Percentiles rank a stretch among this genome's conserved stretches.
Conservation (phyloP, 148 eudicot genomes). For the Vaccinium myrtillus region DNA sequence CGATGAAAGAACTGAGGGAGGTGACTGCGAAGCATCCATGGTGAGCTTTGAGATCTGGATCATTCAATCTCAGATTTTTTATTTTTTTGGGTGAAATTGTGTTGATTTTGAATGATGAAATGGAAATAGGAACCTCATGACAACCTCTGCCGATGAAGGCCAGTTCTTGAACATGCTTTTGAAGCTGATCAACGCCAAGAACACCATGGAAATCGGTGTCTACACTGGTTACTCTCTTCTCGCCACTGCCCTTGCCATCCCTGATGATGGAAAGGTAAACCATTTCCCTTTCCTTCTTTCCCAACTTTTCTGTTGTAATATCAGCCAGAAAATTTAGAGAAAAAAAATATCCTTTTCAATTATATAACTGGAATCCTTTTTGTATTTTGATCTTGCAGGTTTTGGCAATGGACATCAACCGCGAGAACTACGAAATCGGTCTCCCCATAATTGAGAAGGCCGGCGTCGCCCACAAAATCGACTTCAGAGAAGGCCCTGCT, state of each 20-base stretch:
- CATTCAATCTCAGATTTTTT: neutral
- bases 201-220: constrained; percentile 13
- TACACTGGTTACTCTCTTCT: constrained; percentile 87
- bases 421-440: constrained; percentile 63
- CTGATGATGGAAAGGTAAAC: constrained; percentile 76
- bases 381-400: constrained; percentile 37
- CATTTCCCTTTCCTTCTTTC: neutral
- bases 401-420: constrained; percentile 74
- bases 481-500: constrained; percentile 69
- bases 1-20: constrained; percentile 89
- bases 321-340: too few relatives aligned
- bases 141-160: constrained; percentile 92
- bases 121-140: constrained; percentile 65
- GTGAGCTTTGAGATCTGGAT: constrained; percentile 29
- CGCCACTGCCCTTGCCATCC: constrained; percentile 94
- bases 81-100: neutral
- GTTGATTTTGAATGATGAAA: constrained; percentile 13
- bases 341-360: too few relatives aligned
- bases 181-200: constrained; percentile 46
- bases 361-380: neutral
- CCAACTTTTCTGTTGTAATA: neutral
- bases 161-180: constrained; percentile 77
- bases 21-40: constrained; percentile 92
- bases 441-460: constrained; percentile 64
- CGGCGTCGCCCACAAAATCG: constrained; percentile 70